phyloP scores from a whole-genome alignment of 306 rosid genomes.

The Acacia confusa region DNA sequence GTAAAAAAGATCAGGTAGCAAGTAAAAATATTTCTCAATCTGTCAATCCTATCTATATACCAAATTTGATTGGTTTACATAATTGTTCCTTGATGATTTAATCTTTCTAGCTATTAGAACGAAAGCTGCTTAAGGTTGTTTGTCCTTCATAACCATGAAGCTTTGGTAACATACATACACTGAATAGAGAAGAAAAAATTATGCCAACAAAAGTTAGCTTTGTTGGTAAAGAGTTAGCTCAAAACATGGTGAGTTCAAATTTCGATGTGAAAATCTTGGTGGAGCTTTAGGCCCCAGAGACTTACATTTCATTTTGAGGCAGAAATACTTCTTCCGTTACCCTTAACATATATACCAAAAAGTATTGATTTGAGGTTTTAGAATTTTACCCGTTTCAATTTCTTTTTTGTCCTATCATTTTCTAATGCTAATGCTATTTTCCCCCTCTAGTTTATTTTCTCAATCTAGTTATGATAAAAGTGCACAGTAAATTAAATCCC shows the following conservation, averaged over 20 bases:
- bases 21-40: too few relatives aligned
- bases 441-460: neutral
- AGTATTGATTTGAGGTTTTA: neutral
- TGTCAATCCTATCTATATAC: too few relatives aligned
- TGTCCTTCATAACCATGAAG: neutral
- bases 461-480: neutral
- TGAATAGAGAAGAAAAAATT: neutral
- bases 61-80: neutral
- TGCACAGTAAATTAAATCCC: neutral
- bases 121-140: neutral
- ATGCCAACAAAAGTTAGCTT: too few relatives aligned
- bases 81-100: neutral
- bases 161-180: neutral
- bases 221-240: too few relatives aligned
- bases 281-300: too few relatives aligned
- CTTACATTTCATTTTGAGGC: too few relatives aligned
- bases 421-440: neutral
- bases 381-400: neutral
- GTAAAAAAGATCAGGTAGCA: too few relatives aligned
- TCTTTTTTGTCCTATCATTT: neutral
- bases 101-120: neutral
- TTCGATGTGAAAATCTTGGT: too few relatives aligned
- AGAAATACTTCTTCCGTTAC: neutral
- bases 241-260: too few relatives aligned
- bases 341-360: neutral